Evolutionary conservation across 805 yeast genomes (phyloP), one percentile per base, ranked within the genome.

Genomic region (Peterozyma xylosa): DNA sequence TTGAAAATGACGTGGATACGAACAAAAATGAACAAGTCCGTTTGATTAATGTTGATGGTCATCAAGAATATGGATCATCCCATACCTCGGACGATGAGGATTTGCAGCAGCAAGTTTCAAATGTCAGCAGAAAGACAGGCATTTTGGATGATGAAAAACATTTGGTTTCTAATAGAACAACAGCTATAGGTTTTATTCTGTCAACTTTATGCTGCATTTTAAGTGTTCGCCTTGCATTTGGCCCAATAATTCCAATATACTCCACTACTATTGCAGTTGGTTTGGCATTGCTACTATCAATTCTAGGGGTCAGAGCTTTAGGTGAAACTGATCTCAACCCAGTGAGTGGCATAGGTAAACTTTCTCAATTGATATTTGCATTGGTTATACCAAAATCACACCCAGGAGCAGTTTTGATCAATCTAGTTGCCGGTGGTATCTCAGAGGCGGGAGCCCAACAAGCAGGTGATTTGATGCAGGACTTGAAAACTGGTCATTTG

Each of bases 381-480:
- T 57, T 88, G 11, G 70, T 91, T 5, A 73, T 89, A 21, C 96
- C 96, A 0, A 68, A 70, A 30, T 60, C 68, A 38, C 85, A 81
- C 46, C 95, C 95, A 1, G 89, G 95, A 2, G 77, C 88, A 10
- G 87, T 93, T 5, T 65, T 91, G 35, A 79, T 88, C 38, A 93
- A 91, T 57, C 67, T 91, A 40, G 84, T 91, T 1, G 96, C 97
- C 3, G 99, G 99, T 14, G 99, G 96, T 11, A 81, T 91, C 36
- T 95, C 98, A 1, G 99, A 91, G 65, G 97, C 98, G 0, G 98
- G 98, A 9, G 96, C 99, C 2, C 98, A 93, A 65, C 99, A 91
- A 64, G 97, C 98, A 2, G 98, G 99, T 30, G 99, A 91, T 63
- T 70, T 91, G 57, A 86, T 93, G 96, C 99, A 91, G 66, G 98